Conservation (phyloP, 225 moss, liverwort and hornwort genomes). For the Antitrichia curtipendula region DNA sequence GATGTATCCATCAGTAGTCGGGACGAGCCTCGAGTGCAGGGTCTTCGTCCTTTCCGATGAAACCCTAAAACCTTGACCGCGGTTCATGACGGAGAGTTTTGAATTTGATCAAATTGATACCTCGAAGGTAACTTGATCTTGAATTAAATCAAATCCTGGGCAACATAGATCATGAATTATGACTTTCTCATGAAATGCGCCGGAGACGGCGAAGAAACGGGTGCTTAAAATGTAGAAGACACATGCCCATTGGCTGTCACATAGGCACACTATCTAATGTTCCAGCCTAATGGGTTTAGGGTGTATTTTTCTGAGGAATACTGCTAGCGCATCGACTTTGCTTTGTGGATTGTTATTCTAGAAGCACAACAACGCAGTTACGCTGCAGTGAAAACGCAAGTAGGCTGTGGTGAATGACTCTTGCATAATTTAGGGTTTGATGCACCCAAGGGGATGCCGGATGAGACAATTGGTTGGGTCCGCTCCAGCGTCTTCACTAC, state of each 20-base stretch:
- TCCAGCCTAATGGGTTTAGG: background rate
- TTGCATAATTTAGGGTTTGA: background rate
- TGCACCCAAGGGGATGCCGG: background rate
- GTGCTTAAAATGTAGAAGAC: background rate
- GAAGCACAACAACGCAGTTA: background rate
- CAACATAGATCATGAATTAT: background rate
- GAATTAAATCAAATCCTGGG: background rate
- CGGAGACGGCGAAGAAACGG: background rate
- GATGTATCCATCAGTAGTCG: background rate
- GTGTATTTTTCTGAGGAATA: background rate
- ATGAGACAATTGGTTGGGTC: background rate
- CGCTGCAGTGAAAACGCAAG: background rate
- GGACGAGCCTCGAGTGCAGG: background rate
- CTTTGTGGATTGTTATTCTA: background rate
- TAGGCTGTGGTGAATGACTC: background rate
- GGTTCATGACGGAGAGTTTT: background rate
- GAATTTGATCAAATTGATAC: background rate
- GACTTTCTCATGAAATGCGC: background rate
- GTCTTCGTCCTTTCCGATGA: background rate
- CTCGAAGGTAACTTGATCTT: background rate
- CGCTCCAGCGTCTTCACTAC: background rate
- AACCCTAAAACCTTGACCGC: background rate
- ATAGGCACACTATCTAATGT: background rate
- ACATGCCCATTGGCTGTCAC: background rate
- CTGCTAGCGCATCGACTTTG: background rate